Evolutionary conservation across 345 rosid genomes (phyloP).

Genomic region (Rhizophora mangle): DNA sequence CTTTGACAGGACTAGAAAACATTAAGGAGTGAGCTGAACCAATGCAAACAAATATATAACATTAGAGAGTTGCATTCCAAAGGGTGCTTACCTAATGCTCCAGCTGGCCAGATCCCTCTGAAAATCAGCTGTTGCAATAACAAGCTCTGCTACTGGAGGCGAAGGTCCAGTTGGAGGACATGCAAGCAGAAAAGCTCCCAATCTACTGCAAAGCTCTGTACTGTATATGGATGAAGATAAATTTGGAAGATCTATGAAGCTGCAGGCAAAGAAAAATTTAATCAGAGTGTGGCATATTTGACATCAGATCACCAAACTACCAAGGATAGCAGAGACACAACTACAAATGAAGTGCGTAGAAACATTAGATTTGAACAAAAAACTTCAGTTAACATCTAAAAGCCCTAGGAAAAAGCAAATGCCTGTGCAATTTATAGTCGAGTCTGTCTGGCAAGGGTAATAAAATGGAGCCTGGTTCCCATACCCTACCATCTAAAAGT

Average conservation of each 20-base stretch:
- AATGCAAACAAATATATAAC: slow-evolving; percentile 13
- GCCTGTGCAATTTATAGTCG: background rate
- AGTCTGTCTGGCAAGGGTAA: too few species aligned
- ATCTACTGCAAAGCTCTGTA: slow-evolving; percentile 81
- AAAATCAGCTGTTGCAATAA: slow-evolving; percentile 92
- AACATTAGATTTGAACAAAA: background rate
- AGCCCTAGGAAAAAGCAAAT: background rate
- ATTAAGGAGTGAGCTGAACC: background rate
- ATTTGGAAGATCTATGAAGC: slow-evolving; percentile 90
- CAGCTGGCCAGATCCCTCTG: slow-evolving; percentile 87
- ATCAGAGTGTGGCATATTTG: slow-evolving; percentile 13
- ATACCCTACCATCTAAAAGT: too few species aligned
- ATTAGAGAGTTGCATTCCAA: background rate
- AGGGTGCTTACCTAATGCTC: slow-evolving; percentile 57
- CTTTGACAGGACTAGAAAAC: slow-evolving; percentile 72
- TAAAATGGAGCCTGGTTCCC: too few species aligned
- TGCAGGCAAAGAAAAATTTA: slow-evolving; percentile 38
- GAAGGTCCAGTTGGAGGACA: slow-evolving; percentile 98
- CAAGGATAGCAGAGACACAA: slow-evolving; percentile 1
- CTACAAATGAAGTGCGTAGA: background rate
- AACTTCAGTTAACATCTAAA: background rate
- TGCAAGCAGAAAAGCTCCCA: slow-evolving; percentile 81
- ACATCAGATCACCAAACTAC: background rate
- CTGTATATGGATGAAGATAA: slow-evolving; percentile 86
- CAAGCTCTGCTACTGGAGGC: slow-evolving; percentile 83